Evolutionary conservation across 306 rosid genomes (phyloP).

Genomic region (Cucurbita pepo): DNA sequence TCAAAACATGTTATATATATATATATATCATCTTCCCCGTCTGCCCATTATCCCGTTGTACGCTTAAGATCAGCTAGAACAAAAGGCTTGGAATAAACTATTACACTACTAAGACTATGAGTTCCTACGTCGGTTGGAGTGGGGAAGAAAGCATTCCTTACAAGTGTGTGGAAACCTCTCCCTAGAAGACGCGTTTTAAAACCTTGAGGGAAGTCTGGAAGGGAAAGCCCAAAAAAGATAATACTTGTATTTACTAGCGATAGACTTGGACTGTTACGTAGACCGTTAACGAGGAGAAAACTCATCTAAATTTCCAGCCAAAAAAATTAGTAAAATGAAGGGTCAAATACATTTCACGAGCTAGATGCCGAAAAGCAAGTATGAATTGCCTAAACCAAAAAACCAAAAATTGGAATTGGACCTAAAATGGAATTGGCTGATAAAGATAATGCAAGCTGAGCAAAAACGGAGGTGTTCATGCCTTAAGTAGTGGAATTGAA

Average conservation of each 20-base stretch:
- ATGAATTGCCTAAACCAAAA: neutral
- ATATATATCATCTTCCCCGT: neutral
- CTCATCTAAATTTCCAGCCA: neutral
- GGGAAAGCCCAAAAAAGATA: too few species aligned
- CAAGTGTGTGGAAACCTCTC: too few species aligned
- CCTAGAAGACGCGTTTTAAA: too few species aligned
- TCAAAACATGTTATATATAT: neutral
- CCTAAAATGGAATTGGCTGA: neutral
- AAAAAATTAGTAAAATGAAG: neutral
- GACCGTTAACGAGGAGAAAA: neutral
- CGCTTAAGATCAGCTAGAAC: neutral
- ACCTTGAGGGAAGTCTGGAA: too few species aligned
- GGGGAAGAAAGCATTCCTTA: too few species aligned
- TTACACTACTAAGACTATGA: neutral
- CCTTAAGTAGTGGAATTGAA: neutral
- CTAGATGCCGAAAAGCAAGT: neutral
- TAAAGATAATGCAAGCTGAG: neutral
- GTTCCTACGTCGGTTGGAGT: too few species aligned
- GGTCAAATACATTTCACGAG: neutral
- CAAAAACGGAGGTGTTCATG: neutral
- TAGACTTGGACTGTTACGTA: neutral
- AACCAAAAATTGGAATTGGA: neutral
- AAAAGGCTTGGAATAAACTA: neutral
- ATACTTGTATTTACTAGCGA: too few species aligned
- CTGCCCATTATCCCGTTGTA: neutral